Conservation (phyloP, 2,329 filamentous ascomycete genomes). For the Microcera coccophila region DNA sequence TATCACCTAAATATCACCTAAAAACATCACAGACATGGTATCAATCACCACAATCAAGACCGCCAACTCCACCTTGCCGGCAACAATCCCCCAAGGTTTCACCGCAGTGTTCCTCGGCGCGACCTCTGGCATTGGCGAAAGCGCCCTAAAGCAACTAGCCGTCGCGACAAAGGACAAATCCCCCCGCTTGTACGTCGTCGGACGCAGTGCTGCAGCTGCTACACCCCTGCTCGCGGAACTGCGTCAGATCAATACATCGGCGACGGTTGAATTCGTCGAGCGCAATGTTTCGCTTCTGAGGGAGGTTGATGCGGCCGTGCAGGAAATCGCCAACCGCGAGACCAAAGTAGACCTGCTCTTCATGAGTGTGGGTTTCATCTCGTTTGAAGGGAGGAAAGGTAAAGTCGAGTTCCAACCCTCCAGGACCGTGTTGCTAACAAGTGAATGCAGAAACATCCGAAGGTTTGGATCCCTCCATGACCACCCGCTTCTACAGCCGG, state of each 20-base stretch:
- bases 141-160: conserved; percentile 44
- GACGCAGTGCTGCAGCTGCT: conserved; percentile 37
- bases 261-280: conserved; percentile 44
- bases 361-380: conserved; percentile 35
- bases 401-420: neutral
- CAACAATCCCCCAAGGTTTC: conserved; percentile 15
- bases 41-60: conserved; percentile 7
- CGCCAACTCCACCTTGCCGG: conserved; percentile 8
- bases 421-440: neutral
- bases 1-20: too few relatives aligned
- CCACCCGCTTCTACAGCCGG: conserved; percentile 55
- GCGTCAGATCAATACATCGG: conserved; percentile 39
- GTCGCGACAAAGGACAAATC: conserved; percentile 26
- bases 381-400: conserved; percentile 22
- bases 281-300: conserved; percentile 47
- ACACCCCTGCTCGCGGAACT: conserved; percentile 40
- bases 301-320: conserved; percentile 46
- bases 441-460: conserved; percentile 48
- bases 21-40: conserved; percentile 8
- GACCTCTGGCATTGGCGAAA: conserved; percentile 49
- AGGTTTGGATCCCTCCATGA: conserved; percentile 49
- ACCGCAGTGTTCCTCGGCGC: conserved; percentile 49
- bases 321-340: conserved; percentile 41
- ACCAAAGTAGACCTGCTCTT: conserved; percentile 44
- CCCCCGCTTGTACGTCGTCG: conserved; percentile 49